These are phyloP conservation scores for Leishmania aethiopica DNA, from an alignment of 208 protist species.

Conservation along the genomic window DNA sequence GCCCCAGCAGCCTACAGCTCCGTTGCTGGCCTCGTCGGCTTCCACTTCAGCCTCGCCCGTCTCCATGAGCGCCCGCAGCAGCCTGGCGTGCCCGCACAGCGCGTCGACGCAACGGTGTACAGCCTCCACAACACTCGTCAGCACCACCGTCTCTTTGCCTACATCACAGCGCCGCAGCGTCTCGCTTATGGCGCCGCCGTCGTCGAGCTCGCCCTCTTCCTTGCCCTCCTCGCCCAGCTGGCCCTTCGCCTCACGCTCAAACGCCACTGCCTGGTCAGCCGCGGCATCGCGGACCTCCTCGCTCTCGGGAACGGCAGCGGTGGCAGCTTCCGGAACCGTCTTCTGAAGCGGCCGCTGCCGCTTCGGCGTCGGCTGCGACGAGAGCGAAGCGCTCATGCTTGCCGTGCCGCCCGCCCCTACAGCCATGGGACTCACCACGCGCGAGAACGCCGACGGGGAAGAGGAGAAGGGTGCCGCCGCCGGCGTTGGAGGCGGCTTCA, in stretches of 20 bases:
- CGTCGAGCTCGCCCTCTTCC: constrained; percentile 5
- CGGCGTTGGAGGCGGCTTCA: not conserved
- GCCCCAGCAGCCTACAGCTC: not conserved
- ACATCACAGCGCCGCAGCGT: constrained; percentile 19
- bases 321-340: not conserved
- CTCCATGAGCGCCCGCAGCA: constrained; percentile 2
- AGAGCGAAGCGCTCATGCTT: not conserved
- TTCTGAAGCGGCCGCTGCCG: not conserved
- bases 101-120: constrained; percentile 10
- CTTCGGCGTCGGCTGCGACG: not conserved
- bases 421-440: not conserved
- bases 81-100: constrained; percentile 17
- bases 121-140: constrained; percentile 16
- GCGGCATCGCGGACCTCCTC: not conserved
- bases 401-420: not conserved
- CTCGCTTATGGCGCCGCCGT: constrained; percentile 4
- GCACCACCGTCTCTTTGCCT: constrained; percentile 13
- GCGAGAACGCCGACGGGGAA: not conserved
- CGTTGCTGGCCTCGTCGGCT: not conserved
- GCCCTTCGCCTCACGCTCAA: not conserved
- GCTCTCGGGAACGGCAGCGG: not conserved
- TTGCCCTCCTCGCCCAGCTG: not conserved
- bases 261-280: not conserved
- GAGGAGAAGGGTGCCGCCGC: not conserved
- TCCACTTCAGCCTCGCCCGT: not conserved